A percentile compares a stretch with the other conserved stretches of the same genome.
These are phyloP conservation scores for Volutella citrinella DNA, from an alignment of 2,329 filamentous ascomycete species.

Conservation along the genomic window DNA sequence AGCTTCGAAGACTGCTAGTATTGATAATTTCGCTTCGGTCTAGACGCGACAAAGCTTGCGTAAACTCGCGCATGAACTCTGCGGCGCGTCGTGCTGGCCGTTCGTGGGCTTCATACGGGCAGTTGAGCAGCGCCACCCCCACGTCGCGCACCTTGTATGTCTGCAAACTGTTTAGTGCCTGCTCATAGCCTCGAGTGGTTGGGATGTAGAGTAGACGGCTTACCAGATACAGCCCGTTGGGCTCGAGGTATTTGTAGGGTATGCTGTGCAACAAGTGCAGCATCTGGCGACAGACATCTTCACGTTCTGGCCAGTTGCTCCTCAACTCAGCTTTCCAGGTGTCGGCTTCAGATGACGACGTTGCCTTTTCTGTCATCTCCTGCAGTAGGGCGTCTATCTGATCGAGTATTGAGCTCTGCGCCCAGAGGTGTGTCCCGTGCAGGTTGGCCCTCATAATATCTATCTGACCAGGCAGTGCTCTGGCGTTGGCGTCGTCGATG, in stretches of 20 bases:
- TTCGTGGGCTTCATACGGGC: constrained; percentile 28
- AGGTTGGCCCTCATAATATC: constrained; percentile 32
- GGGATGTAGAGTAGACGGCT: background rate
- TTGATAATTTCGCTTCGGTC: constrained; percentile 31
- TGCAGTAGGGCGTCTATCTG: constrained; percentile 27
- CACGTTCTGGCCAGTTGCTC: constrained; percentile 29
- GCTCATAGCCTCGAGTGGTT: background rate
- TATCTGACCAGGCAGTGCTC: constrained; percentile 12
- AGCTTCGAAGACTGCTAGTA: constrained; percentile 28
- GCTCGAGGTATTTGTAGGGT: constrained; percentile 28
- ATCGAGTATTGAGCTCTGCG: constrained; percentile 33
- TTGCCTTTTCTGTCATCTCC: constrained; percentile 6
- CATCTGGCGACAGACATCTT: constrained; percentile 35
- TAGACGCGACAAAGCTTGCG: constrained; percentile 23
- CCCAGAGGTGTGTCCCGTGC: constrained; percentile 36
- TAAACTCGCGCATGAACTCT: constrained; percentile 29
- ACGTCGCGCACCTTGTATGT: constrained; percentile 35
- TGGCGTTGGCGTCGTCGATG: constrained; percentile 4
- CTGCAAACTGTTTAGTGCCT: constrained; percentile 7
- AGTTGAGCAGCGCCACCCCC: constrained; percentile 30
- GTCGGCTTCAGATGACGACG: background rate
- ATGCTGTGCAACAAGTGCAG: constrained; percentile 33
- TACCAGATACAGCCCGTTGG: constrained; percentile 33
- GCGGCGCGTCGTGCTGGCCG: constrained; percentile 21
- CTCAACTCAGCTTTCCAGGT: constrained; percentile 7